Percentiles rank a stretch among this genome's conserved stretches.
These are phyloP conservation scores for Periconia sp. DNA, from an alignment of 2,329 filamentous ascomycete species.

Conservation along the genomic window DNA sequence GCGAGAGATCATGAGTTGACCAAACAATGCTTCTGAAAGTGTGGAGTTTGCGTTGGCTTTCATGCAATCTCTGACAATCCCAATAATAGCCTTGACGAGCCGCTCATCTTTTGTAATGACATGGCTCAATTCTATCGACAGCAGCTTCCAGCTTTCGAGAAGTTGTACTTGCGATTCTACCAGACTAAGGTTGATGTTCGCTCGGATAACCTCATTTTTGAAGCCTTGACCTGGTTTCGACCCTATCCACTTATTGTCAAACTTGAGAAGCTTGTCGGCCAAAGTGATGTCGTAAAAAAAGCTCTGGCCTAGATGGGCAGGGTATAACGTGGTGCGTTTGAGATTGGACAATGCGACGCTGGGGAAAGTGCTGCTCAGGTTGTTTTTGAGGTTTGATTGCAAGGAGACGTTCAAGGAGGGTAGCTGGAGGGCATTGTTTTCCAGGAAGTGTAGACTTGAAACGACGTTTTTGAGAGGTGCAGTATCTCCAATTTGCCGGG, in stretches of 20 bases:
- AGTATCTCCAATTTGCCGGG: conserved; percentile 72
- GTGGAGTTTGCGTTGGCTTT: conserved; percentile 72
- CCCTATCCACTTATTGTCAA: conserved; percentile 73
- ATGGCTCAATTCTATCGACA: conserved; percentile 82
- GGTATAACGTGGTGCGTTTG: conserved; percentile 71
- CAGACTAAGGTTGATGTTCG: conserved; percentile 87
- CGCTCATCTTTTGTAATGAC: conserved; percentile 55
- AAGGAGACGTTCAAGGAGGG: conserved; percentile 84
- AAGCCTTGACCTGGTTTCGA: conserved; percentile 67
- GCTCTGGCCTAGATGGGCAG: conserved; percentile 67
- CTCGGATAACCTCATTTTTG: conserved; percentile 76
- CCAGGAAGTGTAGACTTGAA: conserved; percentile 75
- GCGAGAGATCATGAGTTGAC: conserved; percentile 72
- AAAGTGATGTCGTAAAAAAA: conserved; percentile 85
- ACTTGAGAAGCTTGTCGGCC: conserved; percentile 73
- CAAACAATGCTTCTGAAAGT: conserved; percentile 79
- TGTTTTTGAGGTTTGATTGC: conserved; percentile 81
- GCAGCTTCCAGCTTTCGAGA: conserved; percentile 85
- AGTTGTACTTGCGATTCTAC: conserved; percentile 89
- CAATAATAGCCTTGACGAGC: conserved; percentile 70
- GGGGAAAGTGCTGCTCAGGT: conserved; percentile 77
- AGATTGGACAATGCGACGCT: conserved; percentile 75
- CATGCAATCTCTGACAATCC: conserved; percentile 76
- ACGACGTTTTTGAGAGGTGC: conserved; percentile 71
- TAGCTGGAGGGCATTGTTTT: conserved; percentile 76